Base-by-base conservation (phyloP, 768 basidiomycete species). In the Hericium alpestre region DNA sequence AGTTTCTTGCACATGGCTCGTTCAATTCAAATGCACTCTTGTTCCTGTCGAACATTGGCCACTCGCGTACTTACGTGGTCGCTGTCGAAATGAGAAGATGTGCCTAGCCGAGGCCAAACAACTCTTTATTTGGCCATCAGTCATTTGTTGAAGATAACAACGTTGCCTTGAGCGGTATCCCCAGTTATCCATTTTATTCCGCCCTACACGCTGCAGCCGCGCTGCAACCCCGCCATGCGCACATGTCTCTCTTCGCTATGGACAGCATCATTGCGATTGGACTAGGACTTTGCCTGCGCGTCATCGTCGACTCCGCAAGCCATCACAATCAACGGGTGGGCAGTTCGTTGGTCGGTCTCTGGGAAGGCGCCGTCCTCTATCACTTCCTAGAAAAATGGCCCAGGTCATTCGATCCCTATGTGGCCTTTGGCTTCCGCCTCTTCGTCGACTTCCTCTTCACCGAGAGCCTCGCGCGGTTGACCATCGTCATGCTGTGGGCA, bases 351-450 rank as follows among this genome's bases (percentile, higher is more conserved):
- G 74, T 90, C 54, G 88, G 87, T 8, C 72, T 89, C 18, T 90
- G 87, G 86, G 87, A 90, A 69, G 87, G 88, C 51, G 77, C 86
- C 23, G 80, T 88, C 39, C 73, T 87, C 56, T 79, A 81, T 41
- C 87, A 89, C 62, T 88, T 87, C 67, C 69, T 86, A 60, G 78
- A 77, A 59, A 85, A 85, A 66, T 77, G 76, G 69, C 84, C 86
- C 37, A 64, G 65, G 37, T 86, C 86, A 0, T 73, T 75, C 56
- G 87, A 89, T 67, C 87, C 86, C 8, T 87, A 83, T 68, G 70
- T 88, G 55, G 84, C 79, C 13, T 80, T 81, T 58, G 82, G 71
- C 38, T 78, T 87, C 53, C 75, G 88, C n/a, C 75, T 89, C 55
- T 81, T 86, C 64, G 72, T 87, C 58, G 87, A 90, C 70, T 80